Percentiles rank a stretch among this genome's conserved stretches.
phyloP scores from a whole-genome alignment of 169 alveolate genomes.

The Cryptosporidium ubiquitum region DNA sequence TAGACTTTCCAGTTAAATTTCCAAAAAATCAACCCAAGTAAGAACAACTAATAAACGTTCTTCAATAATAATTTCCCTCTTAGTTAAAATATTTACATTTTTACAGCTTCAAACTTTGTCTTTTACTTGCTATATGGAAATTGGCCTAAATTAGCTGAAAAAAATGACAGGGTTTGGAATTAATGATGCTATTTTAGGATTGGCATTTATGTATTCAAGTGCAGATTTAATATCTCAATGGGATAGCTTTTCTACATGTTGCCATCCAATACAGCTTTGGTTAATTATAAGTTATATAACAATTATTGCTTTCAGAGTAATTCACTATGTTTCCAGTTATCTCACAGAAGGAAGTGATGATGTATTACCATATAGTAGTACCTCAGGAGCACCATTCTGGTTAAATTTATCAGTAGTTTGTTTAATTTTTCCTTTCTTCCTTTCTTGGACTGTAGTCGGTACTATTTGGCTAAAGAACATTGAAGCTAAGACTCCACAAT shows the following conservation, averaged over 20 bases:
- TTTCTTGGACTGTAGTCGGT: conserved; percentile 81
- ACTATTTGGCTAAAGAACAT: conserved; percentile 80
- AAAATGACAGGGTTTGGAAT: conserved; percentile 51
- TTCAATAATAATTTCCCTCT: background rate
- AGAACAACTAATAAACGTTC: background rate
- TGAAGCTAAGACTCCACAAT: conserved; percentile 79
- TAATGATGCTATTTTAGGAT: conserved; percentile 80
- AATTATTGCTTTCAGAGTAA: conserved; percentile 78
- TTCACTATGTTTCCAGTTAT: conserved; percentile 80
- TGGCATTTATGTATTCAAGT: conserved; percentile 81
- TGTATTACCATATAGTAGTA: conserved; percentile 76
- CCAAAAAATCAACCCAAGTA: background rate
- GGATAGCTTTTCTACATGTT: conserved; percentile 80
- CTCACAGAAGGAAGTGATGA: conserved; percentile 82
- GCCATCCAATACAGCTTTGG: conserved; percentile 83
- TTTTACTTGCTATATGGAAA: background rate
- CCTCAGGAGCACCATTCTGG: conserved; percentile 81
- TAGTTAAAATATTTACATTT: background rate
- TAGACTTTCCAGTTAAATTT: background rate
- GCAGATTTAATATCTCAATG: conserved; percentile 82
- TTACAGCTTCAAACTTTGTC: background rate
- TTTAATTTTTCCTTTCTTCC: conserved; percentile 80
- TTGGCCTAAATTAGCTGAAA: background rate
- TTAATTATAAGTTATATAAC: conserved; percentile 80
- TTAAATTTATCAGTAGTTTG: conserved; percentile 78